A percentile compares a stretch with the other conserved stretches of the same genome.
Conservation (phyloP, 768 basidiomycete species). For the Pleurotus tuber-regium region DNA sequence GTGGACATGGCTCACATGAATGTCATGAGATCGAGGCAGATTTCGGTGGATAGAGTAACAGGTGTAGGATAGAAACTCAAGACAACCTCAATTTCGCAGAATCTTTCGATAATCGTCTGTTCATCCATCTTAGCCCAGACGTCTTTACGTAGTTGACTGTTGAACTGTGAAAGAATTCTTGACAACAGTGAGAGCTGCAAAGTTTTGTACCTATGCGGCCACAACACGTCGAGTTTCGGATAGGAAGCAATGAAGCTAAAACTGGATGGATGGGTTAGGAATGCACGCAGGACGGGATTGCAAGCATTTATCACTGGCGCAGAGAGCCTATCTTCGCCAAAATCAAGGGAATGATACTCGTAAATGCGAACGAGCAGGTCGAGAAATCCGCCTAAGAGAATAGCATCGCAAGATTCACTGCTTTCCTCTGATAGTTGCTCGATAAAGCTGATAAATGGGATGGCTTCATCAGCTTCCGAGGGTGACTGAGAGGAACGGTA, state of each 20-base stretch:
- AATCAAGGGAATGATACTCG: slow-evolving; percentile 6
- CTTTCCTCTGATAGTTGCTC: slow-evolving; percentile 9
- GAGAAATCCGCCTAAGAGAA: not conserved
- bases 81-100: slow-evolving; percentile 12
- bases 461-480: slow-evolving; percentile 10
- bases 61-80: not conserved
- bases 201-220: not conserved
- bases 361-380: slow-evolving; percentile 5
- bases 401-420: not conserved
- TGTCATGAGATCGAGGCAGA: slow-evolving; percentile 13
- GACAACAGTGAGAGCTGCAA: not conserved
- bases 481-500: slow-evolving; percentile 13
- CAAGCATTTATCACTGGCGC: not conserved
- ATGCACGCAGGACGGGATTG: not conserved
- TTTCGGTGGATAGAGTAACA: slow-evolving; percentile 8
- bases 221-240: not conserved
- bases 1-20: slow-evolving; percentile 12
- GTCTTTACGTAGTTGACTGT: slow-evolving; percentile 6
- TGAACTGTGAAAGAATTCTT: not conserved
- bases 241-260: not conserved
- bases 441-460: slow-evolving; percentile 13
- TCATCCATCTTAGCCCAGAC: not conserved
- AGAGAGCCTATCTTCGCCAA: slow-evolving; percentile 1
- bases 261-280: not conserved
- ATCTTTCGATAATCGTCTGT: slow-evolving; percentile 2